Evolutionary conservation across 1,284 basidiomycete species (phyloP), one percentile per base, ranked within the genome.

Genomic region (Amylostereum chailletii): DNA sequence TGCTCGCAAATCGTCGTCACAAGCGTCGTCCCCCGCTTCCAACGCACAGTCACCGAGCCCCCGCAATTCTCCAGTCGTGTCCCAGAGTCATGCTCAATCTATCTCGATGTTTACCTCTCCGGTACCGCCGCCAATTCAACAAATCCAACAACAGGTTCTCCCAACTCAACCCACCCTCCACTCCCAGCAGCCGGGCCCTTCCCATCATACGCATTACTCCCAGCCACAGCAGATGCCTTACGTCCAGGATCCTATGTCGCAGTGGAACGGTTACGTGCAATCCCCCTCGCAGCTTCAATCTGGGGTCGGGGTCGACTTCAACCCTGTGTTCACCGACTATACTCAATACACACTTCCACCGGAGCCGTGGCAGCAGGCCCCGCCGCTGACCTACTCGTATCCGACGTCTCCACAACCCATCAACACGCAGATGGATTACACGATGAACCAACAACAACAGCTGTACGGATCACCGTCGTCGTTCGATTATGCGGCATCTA

Each of bases 1-100:
- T 0, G 64, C 79, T 1, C 72, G 75, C n/a, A 72, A 73, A 47
- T 70, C 74, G 3, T 71, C 75, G 1, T 75, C 77, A 0, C 70
- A 72, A 6, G 71, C 76, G 1, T 71, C 73, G 2, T 67, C 66
- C 6, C 63, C 68, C 5, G 52, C 55, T 19, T 50, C 47, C 10
- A 44, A 46, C n/a, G 42, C 55, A 27, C n/a, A 5, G 11, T 40
- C 39, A 6, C 39, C 29, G 11, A 40, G 39, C 39, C 39, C 39
- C 19, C 19, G 19, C 19, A 19, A 19, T 19, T 19, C 19, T 19
- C 19, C 19, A 19, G 19, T 19, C 19, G 19, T 19, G 19, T 19
- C 19, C 19, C 19, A 19, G 19, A 19, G 19, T 19, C 19, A 19
- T 19, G 19, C 19, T 19, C 19, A 19, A 19, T 19, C 19, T 19